These are phyloP conservation scores for Cytidiella melzeri DNA, from an alignment of 768 basidiomycete species.

Conservation along the genomic window DNA sequence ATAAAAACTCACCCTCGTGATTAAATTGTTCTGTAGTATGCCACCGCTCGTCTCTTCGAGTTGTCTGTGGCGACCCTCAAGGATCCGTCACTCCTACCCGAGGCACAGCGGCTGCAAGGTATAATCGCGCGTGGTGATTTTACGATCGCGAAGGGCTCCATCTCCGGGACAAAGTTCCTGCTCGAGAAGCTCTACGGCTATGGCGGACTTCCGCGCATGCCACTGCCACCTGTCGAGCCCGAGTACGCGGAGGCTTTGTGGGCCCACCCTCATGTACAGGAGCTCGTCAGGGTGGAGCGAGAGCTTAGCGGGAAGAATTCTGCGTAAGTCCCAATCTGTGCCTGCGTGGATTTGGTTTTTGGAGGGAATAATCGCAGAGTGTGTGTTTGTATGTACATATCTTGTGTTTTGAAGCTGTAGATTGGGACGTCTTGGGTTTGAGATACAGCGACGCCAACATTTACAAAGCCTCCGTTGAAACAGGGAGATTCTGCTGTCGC, in stretches of 20 bases:
- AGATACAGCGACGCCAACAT: too few relatives aligned
- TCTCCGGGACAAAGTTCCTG: slow-evolving; percentile 78
- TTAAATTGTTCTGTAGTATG: slow-evolving; percentile 40
- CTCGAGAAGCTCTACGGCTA: slow-evolving; percentile 77
- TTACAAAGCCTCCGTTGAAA: too few relatives aligned
- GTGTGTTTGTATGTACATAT: too few relatives aligned
- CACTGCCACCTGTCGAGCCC: slow-evolving; percentile 62
- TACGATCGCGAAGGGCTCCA: slow-evolving; percentile 69
- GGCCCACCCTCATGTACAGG: slow-evolving; percentile 66
- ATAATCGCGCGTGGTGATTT: slow-evolving; percentile 78
- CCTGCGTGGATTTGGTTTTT: too few relatives aligned
- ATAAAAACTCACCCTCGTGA: too few relatives aligned
- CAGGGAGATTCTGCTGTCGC: too few relatives aligned
- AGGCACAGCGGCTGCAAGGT: slow-evolving; percentile 73
- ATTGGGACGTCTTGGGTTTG: too few relatives aligned
- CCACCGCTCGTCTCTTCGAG: slow-evolving; percentile 55
- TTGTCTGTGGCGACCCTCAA: slow-evolving; percentile 51
- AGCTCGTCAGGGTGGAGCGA: slow-evolving; percentile 56
- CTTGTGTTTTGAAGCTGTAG: too few relatives aligned
- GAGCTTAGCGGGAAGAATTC: slow-evolving; percentile 42
- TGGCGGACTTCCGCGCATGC: slow-evolving; percentile 71
- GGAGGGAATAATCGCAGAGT: too few relatives aligned
- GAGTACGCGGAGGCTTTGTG: slow-evolving; percentile 56
- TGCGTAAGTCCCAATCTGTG: slow-evolving; percentile 1
- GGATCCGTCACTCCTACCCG: slow-evolving; percentile 53